Evolutionary conservation across 257 asterid species (phyloP).

Genomic region (Solanum clarkiae): DNA sequence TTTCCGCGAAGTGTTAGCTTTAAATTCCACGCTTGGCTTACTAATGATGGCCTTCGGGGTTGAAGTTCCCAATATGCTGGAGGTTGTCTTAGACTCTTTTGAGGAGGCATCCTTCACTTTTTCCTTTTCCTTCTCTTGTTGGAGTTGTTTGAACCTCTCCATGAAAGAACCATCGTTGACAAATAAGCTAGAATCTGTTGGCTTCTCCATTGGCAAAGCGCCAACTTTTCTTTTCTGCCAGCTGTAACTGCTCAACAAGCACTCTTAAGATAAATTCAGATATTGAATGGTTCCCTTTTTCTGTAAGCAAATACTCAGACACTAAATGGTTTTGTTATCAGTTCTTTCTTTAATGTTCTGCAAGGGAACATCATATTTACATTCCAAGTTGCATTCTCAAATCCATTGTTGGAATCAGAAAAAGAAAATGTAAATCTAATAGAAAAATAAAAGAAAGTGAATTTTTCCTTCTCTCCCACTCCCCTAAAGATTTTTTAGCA

Average conservation of each 20-base stretch:
- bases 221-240: conserved; percentile 26
- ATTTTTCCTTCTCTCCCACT: not conserved
- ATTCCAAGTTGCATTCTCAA: not conserved
- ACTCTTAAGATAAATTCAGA: conserved; percentile 57
- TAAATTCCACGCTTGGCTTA: conserved; percentile 29
- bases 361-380: not conserved
- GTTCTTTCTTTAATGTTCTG: not conserved
- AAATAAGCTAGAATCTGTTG: conserved; percentile 46
- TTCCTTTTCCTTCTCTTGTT: conserved; percentile 52
- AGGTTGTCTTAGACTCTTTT: conserved; percentile 28
- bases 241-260: conserved; percentile 56
- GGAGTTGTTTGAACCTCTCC: conserved; percentile 95
- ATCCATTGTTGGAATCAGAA: not conserved
- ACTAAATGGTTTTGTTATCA: not conserved
- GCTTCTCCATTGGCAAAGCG: conserved; percentile 58
- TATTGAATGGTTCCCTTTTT: conserved; percentile 1
- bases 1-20: conserved; percentile 30
- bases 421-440: not conserved
- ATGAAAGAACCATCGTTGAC: conserved; percentile 93
- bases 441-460: not conserved
- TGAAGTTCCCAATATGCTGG: conserved; percentile 32
- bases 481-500: not conserved
- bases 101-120: conserved; percentile 20
- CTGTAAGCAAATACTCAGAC: not conserved
- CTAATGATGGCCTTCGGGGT: conserved; percentile 59